Percentiles rank a stretch among this genome's conserved stretches.
These are phyloP conservation scores for Claviceps digitariae DNA, from an alignment of 2,329 filamentous ascomycete species.

Conservation along the genomic window DNA sequence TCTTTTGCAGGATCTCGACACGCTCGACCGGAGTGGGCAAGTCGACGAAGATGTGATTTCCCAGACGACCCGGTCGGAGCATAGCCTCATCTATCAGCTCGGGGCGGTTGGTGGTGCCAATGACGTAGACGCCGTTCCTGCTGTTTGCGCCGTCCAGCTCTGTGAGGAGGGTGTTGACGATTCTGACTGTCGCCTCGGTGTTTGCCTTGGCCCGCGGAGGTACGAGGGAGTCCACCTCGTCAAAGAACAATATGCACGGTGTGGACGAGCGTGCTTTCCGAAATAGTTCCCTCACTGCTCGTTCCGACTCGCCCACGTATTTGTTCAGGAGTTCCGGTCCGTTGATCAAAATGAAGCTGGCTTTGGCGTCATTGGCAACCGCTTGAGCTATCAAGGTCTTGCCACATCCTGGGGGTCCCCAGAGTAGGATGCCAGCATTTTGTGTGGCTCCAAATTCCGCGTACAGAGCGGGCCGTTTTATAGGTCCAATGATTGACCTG, in stretches of 20 bases:
- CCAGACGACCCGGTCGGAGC: conserved; percentile 79
- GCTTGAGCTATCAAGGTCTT: conserved; percentile 95
- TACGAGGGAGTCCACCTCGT: conserved; percentile 88
- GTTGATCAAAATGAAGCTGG: conserved; percentile 97
- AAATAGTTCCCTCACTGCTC: conserved; percentile 85
- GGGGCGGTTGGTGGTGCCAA: conserved; percentile 87
- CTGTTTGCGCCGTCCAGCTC: conserved; percentile 79
- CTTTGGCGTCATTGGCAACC: conserved; percentile 86
- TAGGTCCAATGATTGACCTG: conserved; percentile 79
- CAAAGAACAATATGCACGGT: conserved; percentile 95
- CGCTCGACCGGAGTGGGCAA: conserved; percentile 67
- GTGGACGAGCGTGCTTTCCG: conserved; percentile 71
- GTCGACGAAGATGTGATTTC: conserved; percentile 80
- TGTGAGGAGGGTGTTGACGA: conserved; percentile 90
- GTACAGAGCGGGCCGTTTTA: conserved; percentile 69
- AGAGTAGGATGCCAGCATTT: conserved; percentile 80
- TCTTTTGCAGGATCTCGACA: conserved; percentile 69
- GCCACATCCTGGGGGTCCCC: conserved; percentile 92
- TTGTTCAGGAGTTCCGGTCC: conserved; percentile 95
- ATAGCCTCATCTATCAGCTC: conserved; percentile 96
- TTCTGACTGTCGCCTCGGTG: conserved; percentile 71
- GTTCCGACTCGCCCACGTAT: conserved; percentile 92
- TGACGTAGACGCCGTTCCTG: conserved; percentile 79
- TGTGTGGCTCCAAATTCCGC: conserved; percentile 63
- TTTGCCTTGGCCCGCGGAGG: conserved; percentile 67